Conservation (phyloP, 1,139 yeast genomes). For the Hyphopichia khmerensis region DNA sequence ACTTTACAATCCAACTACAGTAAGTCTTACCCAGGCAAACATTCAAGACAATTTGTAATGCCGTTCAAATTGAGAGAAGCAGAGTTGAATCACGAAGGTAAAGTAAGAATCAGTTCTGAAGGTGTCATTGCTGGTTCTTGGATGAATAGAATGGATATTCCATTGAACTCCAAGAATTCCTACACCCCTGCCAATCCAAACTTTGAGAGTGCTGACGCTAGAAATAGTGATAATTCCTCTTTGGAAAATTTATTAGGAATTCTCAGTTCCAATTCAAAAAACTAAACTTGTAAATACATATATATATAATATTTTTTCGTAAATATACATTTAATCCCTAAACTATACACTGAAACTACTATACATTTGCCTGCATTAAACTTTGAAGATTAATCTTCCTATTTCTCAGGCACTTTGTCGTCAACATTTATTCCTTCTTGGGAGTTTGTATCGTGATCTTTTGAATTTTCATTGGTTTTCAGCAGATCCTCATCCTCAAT, state of each 20-base stretch:
- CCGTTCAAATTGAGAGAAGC: conserved; percentile 46
- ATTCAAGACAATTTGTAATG: conserved; percentile 43
- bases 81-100: conserved; percentile 36
- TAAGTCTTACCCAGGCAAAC: conserved; percentile 42
- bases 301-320: neutral
- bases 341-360: neutral
- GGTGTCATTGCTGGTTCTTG: conserved; percentile 43
- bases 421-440: neutral
- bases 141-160: conserved; percentile 29
- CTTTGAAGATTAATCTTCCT: too few species aligned
- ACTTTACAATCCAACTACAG: conserved; percentile 42
- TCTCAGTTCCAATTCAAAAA: neutral
- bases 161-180: conserved; percentile 16
- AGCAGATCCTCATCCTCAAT: too few species aligned
- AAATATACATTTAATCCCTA: neutral
- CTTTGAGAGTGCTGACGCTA: conserved; percentile 32
- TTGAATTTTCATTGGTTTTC: too few species aligned
- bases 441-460: too few species aligned
- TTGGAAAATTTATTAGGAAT: conserved; percentile 25
- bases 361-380: neutral
- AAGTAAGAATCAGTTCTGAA: conserved; percentile 39
- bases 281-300: conserved; percentile 4
- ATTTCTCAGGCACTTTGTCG: neutral
- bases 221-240: conserved; percentile 34
- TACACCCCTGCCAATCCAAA: conserved; percentile 33